A percentile compares a stretch with the other conserved stretches of the same genome.
phyloP scores from a whole-genome alignment of 2,329 filamentous ascomycete genomes.

The Cryphonectria radicalis region DNA sequence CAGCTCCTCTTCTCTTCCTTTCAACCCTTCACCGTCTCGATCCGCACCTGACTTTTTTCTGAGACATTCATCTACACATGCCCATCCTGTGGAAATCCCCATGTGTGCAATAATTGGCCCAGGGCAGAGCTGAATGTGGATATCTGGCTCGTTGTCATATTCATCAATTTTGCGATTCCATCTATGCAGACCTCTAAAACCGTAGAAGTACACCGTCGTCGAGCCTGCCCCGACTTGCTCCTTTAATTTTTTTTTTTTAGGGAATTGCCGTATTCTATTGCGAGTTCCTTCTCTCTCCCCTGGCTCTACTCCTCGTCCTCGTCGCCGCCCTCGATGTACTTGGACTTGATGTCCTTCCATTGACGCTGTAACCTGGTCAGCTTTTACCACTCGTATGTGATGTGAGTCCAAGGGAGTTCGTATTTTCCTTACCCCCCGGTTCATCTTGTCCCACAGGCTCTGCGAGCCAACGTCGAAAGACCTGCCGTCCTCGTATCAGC shows the following conservation, averaged over 20 bases:
- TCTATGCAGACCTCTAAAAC: slow-evolving; percentile 28
- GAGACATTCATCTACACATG: not conserved
- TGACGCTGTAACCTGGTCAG: slow-evolving; percentile 70
- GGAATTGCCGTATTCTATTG: not conserved
- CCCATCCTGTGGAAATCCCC: not conserved
- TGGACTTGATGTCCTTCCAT: slow-evolving; percentile 99
- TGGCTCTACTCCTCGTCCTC: slow-evolving; percentile 59
- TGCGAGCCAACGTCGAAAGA: slow-evolving; percentile 82
- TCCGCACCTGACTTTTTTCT: not conserved
- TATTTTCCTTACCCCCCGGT: slow-evolving; percentile 62
- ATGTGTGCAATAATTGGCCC: too few species aligned
- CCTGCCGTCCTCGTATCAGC: slow-evolving; percentile 52
- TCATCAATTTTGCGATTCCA: slow-evolving; percentile 17
- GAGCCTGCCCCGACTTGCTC: not conserved
- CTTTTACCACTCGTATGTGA: slow-evolving; percentile 36
- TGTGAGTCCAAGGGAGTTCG: slow-evolving; percentile 58
- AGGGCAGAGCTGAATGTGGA: not conserved
- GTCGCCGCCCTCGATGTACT: slow-evolving; percentile 75
- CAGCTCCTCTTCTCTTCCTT: not conserved
- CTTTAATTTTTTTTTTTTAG: not conserved
- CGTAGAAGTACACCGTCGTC: slow-evolving; percentile 26
- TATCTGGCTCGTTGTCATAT: slow-evolving; percentile 5
- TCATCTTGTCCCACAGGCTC: slow-evolving; percentile 86
- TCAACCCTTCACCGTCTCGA: not conserved
- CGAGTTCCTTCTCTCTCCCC: not conserved